Conservation (phyloP, 345 rosid genomes). For the Salix caprea region DNA sequence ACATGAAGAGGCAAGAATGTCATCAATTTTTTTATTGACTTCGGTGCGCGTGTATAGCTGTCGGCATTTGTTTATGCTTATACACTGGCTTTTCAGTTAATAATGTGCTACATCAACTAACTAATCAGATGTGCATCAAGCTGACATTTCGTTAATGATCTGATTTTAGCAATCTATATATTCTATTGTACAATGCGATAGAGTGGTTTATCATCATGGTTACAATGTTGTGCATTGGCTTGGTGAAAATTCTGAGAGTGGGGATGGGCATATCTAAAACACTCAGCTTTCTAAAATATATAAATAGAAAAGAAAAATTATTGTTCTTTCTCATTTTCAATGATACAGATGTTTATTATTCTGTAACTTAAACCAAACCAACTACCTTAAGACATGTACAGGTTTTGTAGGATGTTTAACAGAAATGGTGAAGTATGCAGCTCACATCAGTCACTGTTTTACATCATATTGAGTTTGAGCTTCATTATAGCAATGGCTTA, state of each 20-base stretch:
- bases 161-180: background rate
- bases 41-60: background rate
- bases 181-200: background rate
- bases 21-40: background rate
- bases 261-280: background rate
- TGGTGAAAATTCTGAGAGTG: background rate
- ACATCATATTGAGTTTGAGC: background rate
- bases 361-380: background rate
- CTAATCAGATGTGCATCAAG: background rate
- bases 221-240: background rate
- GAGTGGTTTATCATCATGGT: background rate
- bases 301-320: background rate
- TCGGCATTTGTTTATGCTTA: background rate
- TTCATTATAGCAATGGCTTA: background rate
- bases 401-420: background rate
- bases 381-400: background rate
- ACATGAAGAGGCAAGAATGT: background rate
- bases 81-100: background rate
- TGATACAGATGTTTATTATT: background rate
- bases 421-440: background rate
- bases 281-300: background rate
- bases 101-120: background rate
- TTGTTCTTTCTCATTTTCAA: background rate
- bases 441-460: background rate
- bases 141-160: background rate